A percentile compares a stretch with the other conserved stretches of the same genome.
phyloP scores from a whole-genome alignment of 805 yeast genomes.

The Zygoascus flipseniorum region DNA sequence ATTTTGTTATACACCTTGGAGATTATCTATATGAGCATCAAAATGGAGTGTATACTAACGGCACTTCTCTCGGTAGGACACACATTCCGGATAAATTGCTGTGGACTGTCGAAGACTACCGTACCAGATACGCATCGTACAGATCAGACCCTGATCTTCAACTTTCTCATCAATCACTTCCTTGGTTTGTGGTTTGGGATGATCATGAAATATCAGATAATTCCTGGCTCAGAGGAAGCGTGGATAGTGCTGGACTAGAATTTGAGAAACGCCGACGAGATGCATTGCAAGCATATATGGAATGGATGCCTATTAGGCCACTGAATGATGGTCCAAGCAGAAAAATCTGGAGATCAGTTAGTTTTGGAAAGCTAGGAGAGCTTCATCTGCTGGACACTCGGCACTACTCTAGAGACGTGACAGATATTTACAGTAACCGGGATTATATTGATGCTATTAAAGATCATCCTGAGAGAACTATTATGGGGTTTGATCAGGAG shows the following conservation, averaged over 20 bases:
- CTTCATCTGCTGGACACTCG: neutral
- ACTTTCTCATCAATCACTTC: neutral
- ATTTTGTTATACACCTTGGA: constrained; percentile 2
- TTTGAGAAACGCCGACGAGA: neutral
- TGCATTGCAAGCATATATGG: constrained; percentile 4
- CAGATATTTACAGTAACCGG: constrained; percentile 3
- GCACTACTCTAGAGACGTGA: constrained; percentile 2
- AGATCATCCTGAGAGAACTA: constrained; percentile 2
- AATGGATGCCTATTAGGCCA: constrained; percentile 5
- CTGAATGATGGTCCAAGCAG: neutral
- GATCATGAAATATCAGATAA: constrained; percentile 5
- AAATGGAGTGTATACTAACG: constrained; percentile 3
- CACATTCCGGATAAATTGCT: neutral
- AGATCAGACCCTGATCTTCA: constrained; percentile 1
- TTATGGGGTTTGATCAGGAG: constrained; percentile 6
- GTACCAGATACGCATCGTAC: neutral
- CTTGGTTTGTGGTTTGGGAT: constrained; percentile 4
- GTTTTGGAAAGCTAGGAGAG: neutral
- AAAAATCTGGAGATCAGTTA: constrained; percentile 1
- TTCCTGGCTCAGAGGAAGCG: constrained; percentile 4
- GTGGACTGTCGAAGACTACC: constrained; percentile 1
- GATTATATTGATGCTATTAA: constrained; percentile 2
- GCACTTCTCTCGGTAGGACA: constrained; percentile 1
- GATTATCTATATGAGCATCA: constrained; percentile 3
- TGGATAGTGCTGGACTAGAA: constrained; percentile 1